Evolutionary conservation across 345 rosid species (phyloP), one percentile per base, ranked within the genome.

Genomic region (Salix caprea): DNA sequence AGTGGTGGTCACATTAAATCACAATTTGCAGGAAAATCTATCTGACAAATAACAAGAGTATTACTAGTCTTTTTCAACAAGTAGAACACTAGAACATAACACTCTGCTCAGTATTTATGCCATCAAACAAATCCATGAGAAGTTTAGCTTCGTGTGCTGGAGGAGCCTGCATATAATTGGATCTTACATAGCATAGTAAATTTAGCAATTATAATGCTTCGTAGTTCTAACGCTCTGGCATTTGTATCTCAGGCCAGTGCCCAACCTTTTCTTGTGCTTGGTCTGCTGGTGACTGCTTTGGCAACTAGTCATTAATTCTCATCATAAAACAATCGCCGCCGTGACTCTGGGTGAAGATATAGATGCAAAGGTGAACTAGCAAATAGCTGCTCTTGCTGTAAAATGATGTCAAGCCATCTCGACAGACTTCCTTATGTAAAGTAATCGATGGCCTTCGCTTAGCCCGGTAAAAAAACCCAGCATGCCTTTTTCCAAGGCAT

Each of bases 241-340:
- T 15, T 40, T 18, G 52, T 48, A 44, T 76, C 52, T 76, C 94
- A 91, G 99, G 99, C 99, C 8, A 96, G 98, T 40, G 97, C 99
- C 9, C 98, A 96, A 62, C 98, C 99, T 34, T 96, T 96, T 80
- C 85, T 96, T 71, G 93, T 93, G 72, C 94, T 96, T 2, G 99
- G 99, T 73, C 80, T 93, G 64, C 74, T 96, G 83, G 98, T 96
- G 74, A 96, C 98, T 46, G 98, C 99, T 60, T 81, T 96, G 77
- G 99, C 99, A 34, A 90, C 91, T 12, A 94, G 93, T 82, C 96
- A 91, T 78, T 96, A 75, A 77, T 65, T 73, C 21, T 75, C 66
- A 39, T 46, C 40, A 30, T 2, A 5, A 52, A 32, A 39, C 52
- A 60, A 21, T 50, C 3, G n/a, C 39, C 5, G 42, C 5, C 15